Evolutionary conservation across 2,329 filamentous ascomycete species (phyloP).

Genomic region (Malbranchea zuffiana): DNA sequence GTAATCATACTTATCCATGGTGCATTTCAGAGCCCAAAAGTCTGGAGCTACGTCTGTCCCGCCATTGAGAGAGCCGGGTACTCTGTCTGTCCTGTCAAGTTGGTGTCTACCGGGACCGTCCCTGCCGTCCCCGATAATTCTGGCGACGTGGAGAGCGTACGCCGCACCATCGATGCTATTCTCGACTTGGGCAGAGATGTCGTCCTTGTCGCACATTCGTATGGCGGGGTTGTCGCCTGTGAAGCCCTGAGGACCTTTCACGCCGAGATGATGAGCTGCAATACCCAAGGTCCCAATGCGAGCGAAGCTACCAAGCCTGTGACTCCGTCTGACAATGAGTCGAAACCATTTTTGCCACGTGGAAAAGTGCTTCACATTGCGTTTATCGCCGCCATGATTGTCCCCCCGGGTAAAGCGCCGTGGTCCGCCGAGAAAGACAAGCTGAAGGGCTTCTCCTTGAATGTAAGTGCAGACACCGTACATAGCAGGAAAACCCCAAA

Average conservation of each 20-base stretch:
- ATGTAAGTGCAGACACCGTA: no score
- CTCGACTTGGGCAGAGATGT: slow-evolving; percentile 14
- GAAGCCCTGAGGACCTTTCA: slow-evolving; percentile 14
- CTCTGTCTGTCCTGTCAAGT: slow-evolving; percentile 7
- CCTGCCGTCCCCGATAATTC: slow-evolving; percentile 7
- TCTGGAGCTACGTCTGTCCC: slow-evolving; percentile 10
- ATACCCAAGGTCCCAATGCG: background rate
- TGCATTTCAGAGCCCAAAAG: slow-evolving; percentile 10
- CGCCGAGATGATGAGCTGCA: slow-evolving; percentile 1
- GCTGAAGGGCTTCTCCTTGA: slow-evolving; percentile 1
- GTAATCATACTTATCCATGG: slow-evolving; percentile 12
- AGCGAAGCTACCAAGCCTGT: background rate
- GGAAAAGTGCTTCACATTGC: slow-evolving; percentile 10
- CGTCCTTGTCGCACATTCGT: slow-evolving; percentile 16
- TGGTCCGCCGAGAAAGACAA: slow-evolving; percentile 4
- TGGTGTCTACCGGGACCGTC: slow-evolving; percentile 4
- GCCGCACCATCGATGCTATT: slow-evolving; percentile 10
- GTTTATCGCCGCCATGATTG: slow-evolving; percentile 8
- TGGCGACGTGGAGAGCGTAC: slow-evolving; percentile 12
- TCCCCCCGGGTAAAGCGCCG: slow-evolving; percentile 2
- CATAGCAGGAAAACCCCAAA: no score
- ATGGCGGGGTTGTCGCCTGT: slow-evolving; percentile 15
- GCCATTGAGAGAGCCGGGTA: slow-evolving; percentile 11
- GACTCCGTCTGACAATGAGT: background rate
- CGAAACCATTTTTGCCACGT: background rate